phyloP scores from a whole-genome alignment of 2,329 filamentous ascomycete genomes.

The Fusarium heterosporum region DNA sequence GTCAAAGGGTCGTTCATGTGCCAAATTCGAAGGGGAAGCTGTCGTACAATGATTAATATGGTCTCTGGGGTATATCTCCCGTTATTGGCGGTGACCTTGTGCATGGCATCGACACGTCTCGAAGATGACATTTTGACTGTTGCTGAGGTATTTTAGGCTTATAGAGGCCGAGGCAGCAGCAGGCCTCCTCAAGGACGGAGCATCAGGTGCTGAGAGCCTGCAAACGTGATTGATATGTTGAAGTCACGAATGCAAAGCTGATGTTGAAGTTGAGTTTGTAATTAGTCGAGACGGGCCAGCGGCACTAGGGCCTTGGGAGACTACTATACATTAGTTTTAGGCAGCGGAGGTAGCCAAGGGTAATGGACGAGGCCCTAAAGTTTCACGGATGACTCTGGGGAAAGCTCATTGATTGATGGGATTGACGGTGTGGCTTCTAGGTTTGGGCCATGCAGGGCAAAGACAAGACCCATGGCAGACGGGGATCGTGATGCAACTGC shows the following conservation, averaged over 20 bases:
- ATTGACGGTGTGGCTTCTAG: slow-evolving; percentile 16
- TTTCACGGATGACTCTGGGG: slow-evolving; percentile 13
- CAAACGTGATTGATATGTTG: background rate
- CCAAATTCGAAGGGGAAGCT: background rate
- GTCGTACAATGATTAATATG: slow-evolving; percentile 37
- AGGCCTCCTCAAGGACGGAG: background rate
- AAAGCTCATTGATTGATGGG: slow-evolving; percentile 19
- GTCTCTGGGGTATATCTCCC: slow-evolving; percentile 29
- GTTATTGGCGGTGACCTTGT: background rate
- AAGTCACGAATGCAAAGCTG: background rate
- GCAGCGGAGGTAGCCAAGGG: background rate
- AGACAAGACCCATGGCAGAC: background rate
- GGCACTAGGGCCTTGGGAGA: background rate
- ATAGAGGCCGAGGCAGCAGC: background rate
- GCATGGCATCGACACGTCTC: slow-evolving; percentile 15
- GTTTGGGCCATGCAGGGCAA: slow-evolving; percentile 6
- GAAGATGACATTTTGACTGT: slow-evolving; percentile 23
- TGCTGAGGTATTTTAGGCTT: slow-evolving; percentile 1
- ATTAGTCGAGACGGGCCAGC: slow-evolving; percentile 10
- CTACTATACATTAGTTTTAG: too few species aligned
- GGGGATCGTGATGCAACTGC: slow-evolving; percentile 2
- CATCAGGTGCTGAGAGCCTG: background rate
- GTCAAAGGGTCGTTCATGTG: slow-evolving; percentile 1
- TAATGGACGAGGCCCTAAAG: background rate
- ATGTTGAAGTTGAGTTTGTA: background rate